Evolutionary conservation across 2,329 filamentous ascomycete species (phyloP).

Genomic region (Sporothrix brunneoviolacea): DNA sequence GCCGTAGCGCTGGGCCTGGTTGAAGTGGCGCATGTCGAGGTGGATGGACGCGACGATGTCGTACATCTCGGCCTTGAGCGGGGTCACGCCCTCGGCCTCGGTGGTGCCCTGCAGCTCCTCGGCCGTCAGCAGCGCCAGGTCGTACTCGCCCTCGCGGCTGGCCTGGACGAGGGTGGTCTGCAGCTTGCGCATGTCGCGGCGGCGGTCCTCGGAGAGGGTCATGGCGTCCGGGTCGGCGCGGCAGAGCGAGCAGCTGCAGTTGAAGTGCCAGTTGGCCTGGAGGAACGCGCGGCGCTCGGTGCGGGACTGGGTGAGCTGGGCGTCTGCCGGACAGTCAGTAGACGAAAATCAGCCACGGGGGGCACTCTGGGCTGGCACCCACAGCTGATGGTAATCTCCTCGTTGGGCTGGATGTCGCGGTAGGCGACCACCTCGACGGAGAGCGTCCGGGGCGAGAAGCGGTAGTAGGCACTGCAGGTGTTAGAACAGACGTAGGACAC

Average conservation of each 20-base stretch:
- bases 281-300: constrained; percentile 14
- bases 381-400: constrained; percentile 33
- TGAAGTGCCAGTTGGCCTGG: constrained; percentile 21
- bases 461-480: constrained; percentile 25
- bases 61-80: constrained; percentile 15
- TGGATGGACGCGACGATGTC: constrained; percentile 17
- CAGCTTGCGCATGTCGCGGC: constrained; percentile 18
- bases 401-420: constrained; percentile 27
- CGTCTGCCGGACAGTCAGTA: constrained; percentile 8
- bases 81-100: constrained; percentile 13
- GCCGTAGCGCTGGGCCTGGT: constrained; percentile 9
- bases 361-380: constrained; percentile 6
- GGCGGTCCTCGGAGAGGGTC: constrained; percentile 19
- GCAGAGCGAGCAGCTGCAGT: constrained; percentile 23
- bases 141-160: constrained; percentile 17
- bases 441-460: constrained; percentile 26
- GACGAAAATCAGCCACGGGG: not conserved
- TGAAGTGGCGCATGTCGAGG: constrained; percentile 10
- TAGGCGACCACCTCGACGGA: constrained; percentile 29
- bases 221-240: constrained; percentile 15
- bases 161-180: constrained; percentile 19
- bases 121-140: constrained; percentile 5
- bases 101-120: constrained; percentile 11
- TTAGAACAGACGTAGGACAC: not conserved
- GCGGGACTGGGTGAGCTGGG: constrained; percentile 14